Evolutionary conservation across 2,329 filamentous ascomycete genomes (phyloP).

Genomic region (Paecilomyces formosus): DNA sequence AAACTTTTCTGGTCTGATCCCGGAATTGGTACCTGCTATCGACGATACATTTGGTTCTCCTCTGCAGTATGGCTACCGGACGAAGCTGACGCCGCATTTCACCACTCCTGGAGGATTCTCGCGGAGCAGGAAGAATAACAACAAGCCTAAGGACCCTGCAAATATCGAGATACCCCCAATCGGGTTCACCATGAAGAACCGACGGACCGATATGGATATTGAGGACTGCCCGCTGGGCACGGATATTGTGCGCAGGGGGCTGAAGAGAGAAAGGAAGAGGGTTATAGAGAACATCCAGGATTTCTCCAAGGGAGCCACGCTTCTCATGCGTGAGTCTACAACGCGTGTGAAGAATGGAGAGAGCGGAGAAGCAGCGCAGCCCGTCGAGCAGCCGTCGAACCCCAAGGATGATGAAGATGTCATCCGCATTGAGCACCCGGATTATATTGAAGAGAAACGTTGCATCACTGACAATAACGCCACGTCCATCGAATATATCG

Average conservation of each 20-base stretch:
- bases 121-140: slow-evolving; percentile 44
- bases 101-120: slow-evolving; percentile 59
- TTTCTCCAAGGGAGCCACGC: slow-evolving; percentile 76
- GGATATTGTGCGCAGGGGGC: slow-evolving; percentile 69
- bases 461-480: slow-evolving; percentile 83
- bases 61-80: slow-evolving; percentile 86
- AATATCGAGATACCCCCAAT: slow-evolving; percentile 60
- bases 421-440: slow-evolving; percentile 50
- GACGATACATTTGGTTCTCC: slow-evolving; percentile 84
- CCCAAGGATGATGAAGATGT: slow-evolving; percentile 35
- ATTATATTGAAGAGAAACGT: slow-evolving; percentile 69
- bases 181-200: slow-evolving; percentile 86
- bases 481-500: slow-evolving; percentile 80
- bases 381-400: neutral
- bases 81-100: slow-evolving; percentile 95
- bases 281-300: slow-evolving; percentile 62
- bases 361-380: slow-evolving; percentile 10
- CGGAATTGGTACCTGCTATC: slow-evolving; percentile 66
- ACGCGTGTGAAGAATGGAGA: slow-evolving; percentile 42
- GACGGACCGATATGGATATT: slow-evolving; percentile 75
- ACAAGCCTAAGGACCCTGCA: slow-evolving; percentile 40
- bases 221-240: slow-evolving; percentile 97
- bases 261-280: slow-evolving; percentile 69
- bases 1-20: slow-evolving; percentile 79
- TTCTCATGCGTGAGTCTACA: slow-evolving; percentile 83